phyloP scores from a whole-genome alignment of 148 eudicot species.

The Rhododendron williamsianum region DNA sequence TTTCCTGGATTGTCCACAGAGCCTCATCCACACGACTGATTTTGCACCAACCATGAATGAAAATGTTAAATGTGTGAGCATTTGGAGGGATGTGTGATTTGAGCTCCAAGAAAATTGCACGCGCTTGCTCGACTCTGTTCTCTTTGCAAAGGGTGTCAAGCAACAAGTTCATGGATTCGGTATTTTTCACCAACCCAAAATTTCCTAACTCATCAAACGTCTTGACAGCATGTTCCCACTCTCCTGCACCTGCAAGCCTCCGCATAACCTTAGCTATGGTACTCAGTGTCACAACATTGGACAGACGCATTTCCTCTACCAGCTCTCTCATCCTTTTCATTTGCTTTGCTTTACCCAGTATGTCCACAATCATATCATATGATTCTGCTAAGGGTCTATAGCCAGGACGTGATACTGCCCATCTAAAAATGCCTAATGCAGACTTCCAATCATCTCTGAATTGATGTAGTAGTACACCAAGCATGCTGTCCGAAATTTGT shows the following conservation, averaged over 20 bases:
- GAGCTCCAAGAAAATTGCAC: slow-evolving; percentile 60
- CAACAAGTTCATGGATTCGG: slow-evolving; percentile 76
- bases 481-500: slow-evolving; percentile 35
- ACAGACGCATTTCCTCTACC: slow-evolving; percentile 53
- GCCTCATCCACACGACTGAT: slow-evolving; percentile 78
- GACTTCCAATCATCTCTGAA: slow-evolving; percentile 87
- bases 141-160: slow-evolving; percentile 93
- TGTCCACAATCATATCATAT: slow-evolving; percentile 73
- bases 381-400: slow-evolving; percentile 45
- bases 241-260: slow-evolving; percentile 67
- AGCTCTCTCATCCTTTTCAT: slow-evolving; percentile 63
- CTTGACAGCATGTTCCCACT: slow-evolving; percentile 61
- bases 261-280: slow-evolving; percentile 78
- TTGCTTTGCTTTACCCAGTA: slow-evolving; percentile 74
- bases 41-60: slow-evolving; percentile 93
- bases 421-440: slow-evolving; percentile 61
- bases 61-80: slow-evolving; percentile 71
- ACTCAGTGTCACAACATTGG: slow-evolving; percentile 36
- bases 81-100: slow-evolving; percentile 60
- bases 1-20: slow-evolving; percentile 82
- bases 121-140: slow-evolving; percentile 70
- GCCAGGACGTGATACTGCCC: slow-evolving; percentile 46
- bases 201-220: slow-evolving; percentile 58
- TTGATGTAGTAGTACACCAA: slow-evolving; percentile 39
- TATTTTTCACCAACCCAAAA: slow-evolving; percentile 63